phyloP scores from a whole-genome alignment of 2,329 filamentous ascomycete species.

The Claviceps capensis region DNA sequence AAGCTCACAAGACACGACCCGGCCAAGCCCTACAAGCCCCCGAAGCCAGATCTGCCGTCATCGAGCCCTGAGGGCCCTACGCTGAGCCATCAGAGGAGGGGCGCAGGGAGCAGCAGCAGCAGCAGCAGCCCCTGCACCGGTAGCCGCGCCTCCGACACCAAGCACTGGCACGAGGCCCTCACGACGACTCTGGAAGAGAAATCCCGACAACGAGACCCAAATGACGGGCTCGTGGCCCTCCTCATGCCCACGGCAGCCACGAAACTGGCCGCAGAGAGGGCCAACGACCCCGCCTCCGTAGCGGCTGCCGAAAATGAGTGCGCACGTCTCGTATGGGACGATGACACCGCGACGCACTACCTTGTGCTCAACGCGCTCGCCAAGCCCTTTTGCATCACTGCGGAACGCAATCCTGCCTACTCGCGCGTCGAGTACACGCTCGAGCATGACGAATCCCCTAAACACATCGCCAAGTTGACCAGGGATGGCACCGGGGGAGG shows the following conservation, averaged over 20 bases:
- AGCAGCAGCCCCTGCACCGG: slow-evolving; percentile 10
- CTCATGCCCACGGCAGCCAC: slow-evolving; percentile 55
- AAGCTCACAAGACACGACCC: slow-evolving; percentile 47
- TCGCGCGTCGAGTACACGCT: slow-evolving; percentile 49
- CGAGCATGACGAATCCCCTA: slow-evolving; percentile 49
- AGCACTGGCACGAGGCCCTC: slow-evolving; percentile 44
- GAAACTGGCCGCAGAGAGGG: slow-evolving; percentile 45
- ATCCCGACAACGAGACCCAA: slow-evolving; percentile 36
- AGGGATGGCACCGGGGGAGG: slow-evolving; percentile 46
- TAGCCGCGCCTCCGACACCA: slow-evolving; percentile 19
- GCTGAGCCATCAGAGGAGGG: slow-evolving; percentile 3
- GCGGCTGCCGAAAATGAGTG: slow-evolving; percentile 54
- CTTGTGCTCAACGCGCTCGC: slow-evolving; percentile 50
- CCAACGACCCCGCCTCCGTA: slow-evolving; percentile 44
- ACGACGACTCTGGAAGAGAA: slow-evolving; percentile 44
- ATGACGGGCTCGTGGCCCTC: slow-evolving; percentile 52
- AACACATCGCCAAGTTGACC: slow-evolving; percentile 45
- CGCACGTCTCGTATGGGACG: slow-evolving; percentile 59
- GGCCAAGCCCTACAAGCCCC: slow-evolving; percentile 38
- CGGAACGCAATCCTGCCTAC: slow-evolving; percentile 45
- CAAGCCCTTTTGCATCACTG: slow-evolving; percentile 47
- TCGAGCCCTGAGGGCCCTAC: slow-evolving; percentile 9
- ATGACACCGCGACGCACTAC: slow-evolving; percentile 44
- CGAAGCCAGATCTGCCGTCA: slow-evolving; percentile 11
- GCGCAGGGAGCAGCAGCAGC: slow-evolving; percentile 11